A percentile compares a stretch with the other conserved stretches of the same genome.
Evolutionary conservation across 2,329 filamentous ascomycete species (phyloP).

Genomic region (Cephalotrichum gorgonifer): DNA sequence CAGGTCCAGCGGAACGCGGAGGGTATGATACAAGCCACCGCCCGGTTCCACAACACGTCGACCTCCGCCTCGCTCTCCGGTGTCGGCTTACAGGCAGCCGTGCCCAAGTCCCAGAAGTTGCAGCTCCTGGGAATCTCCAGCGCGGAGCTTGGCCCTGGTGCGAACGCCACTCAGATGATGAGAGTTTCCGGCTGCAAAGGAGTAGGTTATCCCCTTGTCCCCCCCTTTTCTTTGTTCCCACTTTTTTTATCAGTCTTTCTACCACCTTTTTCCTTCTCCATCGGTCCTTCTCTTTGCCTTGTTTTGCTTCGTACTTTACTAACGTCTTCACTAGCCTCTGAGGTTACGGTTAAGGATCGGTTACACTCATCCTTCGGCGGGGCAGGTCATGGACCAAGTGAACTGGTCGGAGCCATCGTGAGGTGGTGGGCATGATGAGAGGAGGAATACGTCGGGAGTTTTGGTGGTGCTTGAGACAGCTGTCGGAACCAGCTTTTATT

Average conservation of each 20-base stretch:
- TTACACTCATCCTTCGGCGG: slow-evolving; percentile 61
- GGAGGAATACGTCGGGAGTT: neutral
- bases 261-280: neutral
- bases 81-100: slow-evolving; percentile 84
- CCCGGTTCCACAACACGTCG: slow-evolving; percentile 72
- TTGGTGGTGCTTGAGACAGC: neutral
- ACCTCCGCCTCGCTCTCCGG: slow-evolving; percentile 54
- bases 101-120: slow-evolving; percentile 91
- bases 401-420: slow-evolving; percentile 80
- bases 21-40: slow-evolving; percentile 68
- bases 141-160: slow-evolving; percentile 62
- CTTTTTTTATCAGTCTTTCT: too few species aligned
- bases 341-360: slow-evolving; percentile 77
- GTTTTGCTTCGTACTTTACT: neutral
- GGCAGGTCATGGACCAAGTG: slow-evolving; percentile 78
- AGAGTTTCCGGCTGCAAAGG: slow-evolving; percentile 75
- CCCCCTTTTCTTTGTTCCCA: neutral
- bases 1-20: slow-evolving; percentile 76
- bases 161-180: slow-evolving; percentile 86
- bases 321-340: slow-evolving; percentile 49
- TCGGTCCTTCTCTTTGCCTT: neutral
- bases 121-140: slow-evolving; percentile 85
- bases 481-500: neutral
- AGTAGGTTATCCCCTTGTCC: slow-evolving; percentile 55
- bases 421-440: neutral